Evolutionary conservation across 164 flowering plant species (phyloP).

Genomic region (Magnolia kwangsiensis): DNA sequence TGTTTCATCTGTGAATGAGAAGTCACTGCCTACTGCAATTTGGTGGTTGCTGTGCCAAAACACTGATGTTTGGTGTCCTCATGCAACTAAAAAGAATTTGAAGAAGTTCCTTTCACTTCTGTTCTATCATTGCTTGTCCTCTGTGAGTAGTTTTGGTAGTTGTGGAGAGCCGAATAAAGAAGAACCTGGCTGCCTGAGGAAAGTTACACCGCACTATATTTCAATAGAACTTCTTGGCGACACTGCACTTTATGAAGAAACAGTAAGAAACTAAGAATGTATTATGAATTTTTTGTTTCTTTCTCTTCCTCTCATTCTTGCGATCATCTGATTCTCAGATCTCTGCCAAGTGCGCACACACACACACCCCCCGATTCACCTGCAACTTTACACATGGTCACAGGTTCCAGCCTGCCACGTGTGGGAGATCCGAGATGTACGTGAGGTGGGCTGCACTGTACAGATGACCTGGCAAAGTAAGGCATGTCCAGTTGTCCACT

Average conservation of each 20-base stretch:
- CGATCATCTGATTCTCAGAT: not conserved
- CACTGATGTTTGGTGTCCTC: constrained; percentile 74
- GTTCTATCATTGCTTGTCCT: constrained; percentile 32
- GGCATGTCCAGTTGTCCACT: not conserved
- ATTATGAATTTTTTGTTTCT: not conserved
- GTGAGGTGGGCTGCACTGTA: not conserved
- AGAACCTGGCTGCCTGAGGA: constrained; percentile 17
- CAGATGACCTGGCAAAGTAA: not conserved
- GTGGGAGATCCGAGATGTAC: not conserved
- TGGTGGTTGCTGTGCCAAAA: constrained; percentile 81
- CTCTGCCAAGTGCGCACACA: not conserved
- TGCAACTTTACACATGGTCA: not conserved
- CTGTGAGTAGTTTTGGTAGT: constrained; percentile 11
- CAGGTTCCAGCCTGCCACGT: not conserved
- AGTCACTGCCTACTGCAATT: constrained; percentile 52
- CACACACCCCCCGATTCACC: not conserved
- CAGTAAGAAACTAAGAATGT: constrained; percentile 42
- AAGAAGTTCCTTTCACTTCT: constrained; percentile 57
- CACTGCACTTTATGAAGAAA: constrained; percentile 60
- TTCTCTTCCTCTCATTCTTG: not conserved
- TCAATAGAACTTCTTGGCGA: constrained; percentile 56
- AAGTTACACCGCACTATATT: constrained; percentile 38
- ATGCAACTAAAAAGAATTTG: constrained; percentile 61
- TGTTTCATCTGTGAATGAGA: constrained; percentile 39
- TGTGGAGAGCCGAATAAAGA: constrained; percentile 4